These are phyloP conservation scores for Kluyveromyces sp. DNA, from an alignment of 1,139 yeast genomes.

Conservation along the genomic window DNA sequence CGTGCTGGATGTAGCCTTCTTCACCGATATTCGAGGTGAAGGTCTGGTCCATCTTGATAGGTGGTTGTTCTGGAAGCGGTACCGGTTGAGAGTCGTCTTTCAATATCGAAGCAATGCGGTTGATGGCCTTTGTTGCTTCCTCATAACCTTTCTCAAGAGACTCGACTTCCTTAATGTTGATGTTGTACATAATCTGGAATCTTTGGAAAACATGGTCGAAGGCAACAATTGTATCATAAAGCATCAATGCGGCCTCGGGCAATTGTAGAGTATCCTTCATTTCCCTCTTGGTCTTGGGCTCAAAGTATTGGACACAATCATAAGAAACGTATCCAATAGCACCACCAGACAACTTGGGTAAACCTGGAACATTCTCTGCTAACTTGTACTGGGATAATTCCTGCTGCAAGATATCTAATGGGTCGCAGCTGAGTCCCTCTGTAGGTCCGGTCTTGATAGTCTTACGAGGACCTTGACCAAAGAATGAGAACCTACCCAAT, in stretches of 20 bases:
- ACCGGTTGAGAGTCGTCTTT: slow-evolving; percentile 35
- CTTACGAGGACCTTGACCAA: slow-evolving; percentile 79
- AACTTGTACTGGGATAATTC: slow-evolving; percentile 61
- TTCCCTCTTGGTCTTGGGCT: slow-evolving; percentile 72
- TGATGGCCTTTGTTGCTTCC: slow-evolving; percentile 50
- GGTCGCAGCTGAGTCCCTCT: slow-evolving; percentile 61
- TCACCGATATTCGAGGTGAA: slow-evolving; percentile 88
- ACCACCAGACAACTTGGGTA: slow-evolving; percentile 87
- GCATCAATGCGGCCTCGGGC: slow-evolving; percentile 89
- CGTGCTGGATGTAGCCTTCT: slow-evolving; percentile 84
- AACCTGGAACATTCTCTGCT: slow-evolving; percentile 63
- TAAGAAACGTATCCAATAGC: slow-evolving; percentile 93
- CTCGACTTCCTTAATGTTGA: slow-evolving; percentile 37
- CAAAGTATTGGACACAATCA: slow-evolving; percentile 93
- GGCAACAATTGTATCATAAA: slow-evolving; percentile 82
- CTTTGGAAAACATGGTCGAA: slow-evolving; percentile 92
- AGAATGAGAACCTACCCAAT: slow-evolving; percentile 81
- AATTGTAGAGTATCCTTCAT: slow-evolving; percentile 71
- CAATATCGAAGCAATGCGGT: slow-evolving; percentile 41
- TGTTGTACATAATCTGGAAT: slow-evolving; percentile 80
- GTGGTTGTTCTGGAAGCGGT: slow-evolving; percentile 59
- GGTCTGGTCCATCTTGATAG: slow-evolving; percentile 52
- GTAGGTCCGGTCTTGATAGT: slow-evolving; percentile 72
- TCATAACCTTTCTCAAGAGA: slow-evolving; percentile 44
- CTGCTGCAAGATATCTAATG: slow-evolving; percentile 61